phyloP scores from a whole-genome alignment of 345 rosid species.

The Murraya koenigii region DNA sequence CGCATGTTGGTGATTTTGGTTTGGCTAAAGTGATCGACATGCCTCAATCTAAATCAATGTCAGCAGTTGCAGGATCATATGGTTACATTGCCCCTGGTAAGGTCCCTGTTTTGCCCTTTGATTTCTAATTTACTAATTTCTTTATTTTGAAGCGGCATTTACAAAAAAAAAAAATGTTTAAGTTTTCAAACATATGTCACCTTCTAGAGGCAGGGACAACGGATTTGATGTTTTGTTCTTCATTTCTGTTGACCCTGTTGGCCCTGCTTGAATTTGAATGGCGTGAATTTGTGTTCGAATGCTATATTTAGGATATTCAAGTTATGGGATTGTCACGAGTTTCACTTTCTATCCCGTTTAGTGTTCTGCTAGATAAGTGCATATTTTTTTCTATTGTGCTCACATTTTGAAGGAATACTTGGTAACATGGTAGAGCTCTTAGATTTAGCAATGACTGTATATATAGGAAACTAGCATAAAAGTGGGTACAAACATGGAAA shows the following conservation, averaged over 20 bases:
- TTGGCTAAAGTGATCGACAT: constrained; percentile 93
- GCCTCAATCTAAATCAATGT: constrained; percentile 94
- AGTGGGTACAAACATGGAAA: background rate
- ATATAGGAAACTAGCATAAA: too few relatives aligned
- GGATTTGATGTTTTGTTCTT: background rate
- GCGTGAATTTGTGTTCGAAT: background rate
- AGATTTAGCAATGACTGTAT: background rate
- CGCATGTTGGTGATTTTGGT: constrained; percentile 98
- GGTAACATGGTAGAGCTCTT: background rate
- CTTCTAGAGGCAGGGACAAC: background rate
- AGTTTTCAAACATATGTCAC: background rate
- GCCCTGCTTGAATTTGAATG: background rate
- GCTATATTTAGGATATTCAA: background rate
- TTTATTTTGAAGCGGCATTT: background rate
- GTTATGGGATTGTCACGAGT: background rate
- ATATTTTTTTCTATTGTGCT: background rate
- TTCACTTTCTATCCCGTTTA: background rate
- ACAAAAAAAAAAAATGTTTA: too few relatives aligned
- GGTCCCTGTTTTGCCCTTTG: constrained; percentile 8
- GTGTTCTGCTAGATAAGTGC: background rate
- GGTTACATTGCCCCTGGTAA: constrained; percentile 99
- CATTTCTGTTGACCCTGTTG: background rate
- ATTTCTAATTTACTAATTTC: background rate
- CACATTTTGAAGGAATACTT: too few relatives aligned
- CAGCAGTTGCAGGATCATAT: constrained; percentile 96